Evolutionary conservation across 768 basidiomycete species (phyloP).

Genomic region (Auriscalpium vulgare): DNA sequence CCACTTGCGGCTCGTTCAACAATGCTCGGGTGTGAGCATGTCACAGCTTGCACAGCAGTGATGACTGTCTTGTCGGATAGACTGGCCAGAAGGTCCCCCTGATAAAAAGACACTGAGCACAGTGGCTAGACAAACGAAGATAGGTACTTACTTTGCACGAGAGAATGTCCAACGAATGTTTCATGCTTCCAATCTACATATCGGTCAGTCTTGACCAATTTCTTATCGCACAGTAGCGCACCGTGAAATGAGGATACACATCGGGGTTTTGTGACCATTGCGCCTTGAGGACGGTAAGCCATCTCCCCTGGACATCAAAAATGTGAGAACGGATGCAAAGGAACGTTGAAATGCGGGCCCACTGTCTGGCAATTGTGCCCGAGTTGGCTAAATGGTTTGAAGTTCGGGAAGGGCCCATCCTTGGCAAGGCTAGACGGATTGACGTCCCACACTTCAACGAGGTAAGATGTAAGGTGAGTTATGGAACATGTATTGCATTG

Average conservation of each 20-base stretch:
- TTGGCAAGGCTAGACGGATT: conserved; percentile 40
- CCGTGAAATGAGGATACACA: conserved; percentile 78
- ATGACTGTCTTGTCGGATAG: conserved; percentile 60
- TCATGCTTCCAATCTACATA: conserved; percentile 65
- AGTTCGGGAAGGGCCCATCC: conserved; percentile 44
- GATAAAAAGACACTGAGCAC: not conserved
- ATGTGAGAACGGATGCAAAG: not conserved
- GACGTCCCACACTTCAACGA: conserved; percentile 65
- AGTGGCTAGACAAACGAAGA: not conserved
- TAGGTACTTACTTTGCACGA: conserved; percentile 50
- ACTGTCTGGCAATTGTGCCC: conserved; percentile 80
- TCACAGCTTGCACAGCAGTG: conserved; percentile 84
- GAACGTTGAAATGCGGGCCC: not conserved
- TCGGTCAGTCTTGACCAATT: not conserved
- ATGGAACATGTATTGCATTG: too few relatives aligned
- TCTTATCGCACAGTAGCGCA: conserved; percentile 23
- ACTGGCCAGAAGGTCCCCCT: conserved; percentile 66
- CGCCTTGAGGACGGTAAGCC: conserved; percentile 71
- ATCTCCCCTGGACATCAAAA: conserved; percentile 50
- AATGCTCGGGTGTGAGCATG: conserved; percentile 72
- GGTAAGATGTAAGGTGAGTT: too few relatives aligned
- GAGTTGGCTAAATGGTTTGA: conserved; percentile 55
- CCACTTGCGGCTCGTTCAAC: conserved; percentile 71
- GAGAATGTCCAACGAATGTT: conserved; percentile 68
- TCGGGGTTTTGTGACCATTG: conserved; percentile 76